Percentiles rank a stretch among this genome's conserved stretches.
These are phyloP conservation scores for Colletotrichum tabaci DNA, from an alignment of 2,329 filamentous ascomycete genomes.

Conservation along the genomic window DNA sequence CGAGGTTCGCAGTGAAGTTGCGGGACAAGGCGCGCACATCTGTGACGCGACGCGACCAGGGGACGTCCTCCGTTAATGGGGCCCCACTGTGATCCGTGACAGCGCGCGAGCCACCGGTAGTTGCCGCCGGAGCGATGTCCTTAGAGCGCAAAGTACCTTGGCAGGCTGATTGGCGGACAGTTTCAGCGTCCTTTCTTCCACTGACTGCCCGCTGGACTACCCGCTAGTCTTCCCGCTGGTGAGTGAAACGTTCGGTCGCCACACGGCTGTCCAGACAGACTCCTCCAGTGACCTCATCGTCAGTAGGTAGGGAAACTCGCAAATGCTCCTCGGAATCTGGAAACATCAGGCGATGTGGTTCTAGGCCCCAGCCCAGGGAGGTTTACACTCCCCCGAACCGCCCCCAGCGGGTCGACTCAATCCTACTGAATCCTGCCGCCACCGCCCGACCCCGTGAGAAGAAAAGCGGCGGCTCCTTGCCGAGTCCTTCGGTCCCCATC, in stretches of 20 bases:
- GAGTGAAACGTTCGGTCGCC: not conserved
- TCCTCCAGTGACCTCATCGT: not conserved
- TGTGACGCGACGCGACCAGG: conserved; percentile 37
- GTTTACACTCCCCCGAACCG: not conserved
- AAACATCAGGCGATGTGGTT: no score
- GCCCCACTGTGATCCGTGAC: conserved; percentile 25
- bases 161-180: not conserved
- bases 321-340: no score
- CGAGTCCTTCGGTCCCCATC: conserved; percentile 8
- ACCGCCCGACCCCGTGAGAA: conserved; percentile 15
- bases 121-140: conserved; percentile 5
- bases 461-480: conserved; percentile 18
- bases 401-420: conserved; percentile 1
- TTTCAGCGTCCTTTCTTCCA: not conserved
- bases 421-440: conserved; percentile 23
- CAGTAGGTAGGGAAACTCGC: no score
- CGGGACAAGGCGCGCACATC: conserved; percentile 19
- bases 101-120: conserved; percentile 15
- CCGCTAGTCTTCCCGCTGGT: no score
- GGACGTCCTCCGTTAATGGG: conserved; percentile 25
- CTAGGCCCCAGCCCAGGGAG: not conserved
- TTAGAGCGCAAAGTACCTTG: not conserved
- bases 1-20: conserved; percentile 33
- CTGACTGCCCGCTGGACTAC: not conserved
- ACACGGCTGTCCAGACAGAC: not conserved